Percentiles rank a stretch among this genome's conserved stretches.
Evolutionary conservation across 257 asterid genomes (phyloP).

Genomic region (Lavandula angustifolia): DNA sequence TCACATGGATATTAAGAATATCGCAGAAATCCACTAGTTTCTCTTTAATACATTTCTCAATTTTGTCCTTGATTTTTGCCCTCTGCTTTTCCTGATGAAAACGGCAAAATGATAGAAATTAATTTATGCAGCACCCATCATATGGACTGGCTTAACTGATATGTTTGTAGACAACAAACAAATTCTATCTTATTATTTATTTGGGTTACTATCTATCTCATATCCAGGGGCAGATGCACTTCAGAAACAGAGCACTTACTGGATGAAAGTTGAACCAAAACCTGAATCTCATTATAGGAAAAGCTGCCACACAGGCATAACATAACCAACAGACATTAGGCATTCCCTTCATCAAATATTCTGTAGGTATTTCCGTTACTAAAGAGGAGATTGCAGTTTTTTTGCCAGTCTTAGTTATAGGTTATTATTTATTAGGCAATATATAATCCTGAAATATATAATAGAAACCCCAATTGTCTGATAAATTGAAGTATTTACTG

Average conservation of each 20-base stretch:
- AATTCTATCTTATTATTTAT: slow-evolving; percentile 11
- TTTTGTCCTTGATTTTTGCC: slow-evolving; percentile 67
- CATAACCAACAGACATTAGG: background rate
- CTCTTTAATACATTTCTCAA: slow-evolving; percentile 85
- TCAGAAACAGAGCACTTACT: background rate
- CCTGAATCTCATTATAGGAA: slow-evolving; percentile 1
- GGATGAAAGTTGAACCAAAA: background rate
- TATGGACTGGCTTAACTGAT: slow-evolving; percentile 12
- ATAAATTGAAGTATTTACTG: too few relatives aligned
- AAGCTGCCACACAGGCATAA: slow-evolving; percentile 1
- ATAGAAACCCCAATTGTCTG: too few relatives aligned
- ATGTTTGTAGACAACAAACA: slow-evolving; percentile 16
- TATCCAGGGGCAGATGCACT: background rate
- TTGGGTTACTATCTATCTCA: background rate
- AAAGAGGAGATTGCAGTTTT: background rate
- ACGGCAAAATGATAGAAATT: slow-evolving; percentile 11
- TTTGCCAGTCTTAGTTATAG: background rate
- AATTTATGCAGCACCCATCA: background rate
- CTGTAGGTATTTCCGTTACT: background rate
- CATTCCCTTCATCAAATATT: slow-evolving; percentile 2
- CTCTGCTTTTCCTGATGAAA: slow-evolving; percentile 73
- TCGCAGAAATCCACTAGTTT: slow-evolving; percentile 83
- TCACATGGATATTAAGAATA: slow-evolving; percentile 65
- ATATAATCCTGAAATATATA: too few relatives aligned
- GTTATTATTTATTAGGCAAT: too few relatives aligned